Base-by-base conservation (phyloP, 441 rosid species). In the Populus hybrid region DNA sequence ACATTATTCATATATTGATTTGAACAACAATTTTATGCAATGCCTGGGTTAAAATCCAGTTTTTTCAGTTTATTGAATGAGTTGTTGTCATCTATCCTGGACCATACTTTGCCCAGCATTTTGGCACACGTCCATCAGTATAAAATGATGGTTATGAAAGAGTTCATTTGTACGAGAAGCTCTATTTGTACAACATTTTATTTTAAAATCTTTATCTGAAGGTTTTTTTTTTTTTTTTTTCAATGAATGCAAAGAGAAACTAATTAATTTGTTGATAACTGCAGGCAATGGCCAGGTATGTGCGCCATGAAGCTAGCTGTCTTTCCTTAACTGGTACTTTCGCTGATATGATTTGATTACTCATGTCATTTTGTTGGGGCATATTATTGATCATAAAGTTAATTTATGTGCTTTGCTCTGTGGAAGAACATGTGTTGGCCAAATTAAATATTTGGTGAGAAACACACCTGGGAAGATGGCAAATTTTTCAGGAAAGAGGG, bases 201-300 rank as follows among this genome's bases (percentile, higher is more conserved):
- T 42, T 75, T 63, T 9, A 38, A 11, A 30, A 4, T 21, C 21
- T 69, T 64, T 6, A 38, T 6, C 35, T 16, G 28, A 32, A 57
- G 30, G 50, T 7, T 68, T 50, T 26, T n/a, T n/a, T n/a, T n/a
- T 40, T 68, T 46, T 26, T 40, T 46, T 28, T 24, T 24, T 63
- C 0, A 8, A 64, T 40, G 35, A 46, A 46, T 70, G 16, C 12
- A 34, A 28, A 61, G 36, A 32, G 28, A 38, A 1, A 66, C 71
- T 84, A 69, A 80, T 75, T 74, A 21, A 24, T 38, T 79, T 72
- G 64, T 9, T 36, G 76, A 9, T 83, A 34, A 80, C 63, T 85
- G 81, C 91, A 97, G 99, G 98, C 94, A 78, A 91, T 94, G 98
- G 88, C 95, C 75, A 89, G 98, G 84, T 96, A 94, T 84, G 96